A percentile compares a stretch with the other conserved stretches of the same genome.
Conservation (phyloP, 768 basidiomycete species). For the Termitomyces sp. region DNA sequence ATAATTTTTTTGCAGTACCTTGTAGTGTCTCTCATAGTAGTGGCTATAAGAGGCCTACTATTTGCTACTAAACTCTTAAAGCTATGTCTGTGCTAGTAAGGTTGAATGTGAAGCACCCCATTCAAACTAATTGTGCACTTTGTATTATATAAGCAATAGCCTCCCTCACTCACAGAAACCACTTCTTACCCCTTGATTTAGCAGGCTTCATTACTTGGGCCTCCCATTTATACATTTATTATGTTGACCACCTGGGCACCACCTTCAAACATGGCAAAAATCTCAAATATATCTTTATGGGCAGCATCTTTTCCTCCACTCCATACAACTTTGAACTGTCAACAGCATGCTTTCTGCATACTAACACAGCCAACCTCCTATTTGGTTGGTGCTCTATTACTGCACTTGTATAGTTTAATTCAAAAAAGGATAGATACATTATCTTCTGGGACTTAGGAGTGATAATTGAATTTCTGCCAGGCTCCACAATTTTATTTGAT, state of each 20-base stretch:
- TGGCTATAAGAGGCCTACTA: not conserved
- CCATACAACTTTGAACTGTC: not conserved
- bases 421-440: not conserved
- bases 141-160: not conserved
- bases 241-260: not conserved
- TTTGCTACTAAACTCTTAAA: not conserved
- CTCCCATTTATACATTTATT: not conserved
- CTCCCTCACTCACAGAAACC: not conserved
- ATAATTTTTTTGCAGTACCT: not conserved
- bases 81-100: not conserved
- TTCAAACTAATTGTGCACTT: not conserved
- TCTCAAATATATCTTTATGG: not conserved
- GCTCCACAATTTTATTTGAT: not conserved
- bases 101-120: not conserved
- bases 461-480: constrained; percentile 3
- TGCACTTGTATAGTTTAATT: not conserved
- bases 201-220: not conserved
- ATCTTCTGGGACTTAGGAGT: constrained; percentile 4
- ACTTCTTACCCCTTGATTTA: not conserved
- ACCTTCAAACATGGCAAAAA: not conserved
- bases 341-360: not conserved
- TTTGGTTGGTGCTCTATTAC: constrained; percentile 3
- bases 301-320: not conserved
- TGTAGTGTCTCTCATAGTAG: not conserved
- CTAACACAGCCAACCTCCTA: constrained; percentile 1